phyloP scores from a whole-genome alignment of 768 basidiomycete species.

The Trametes cingulata region DNA sequence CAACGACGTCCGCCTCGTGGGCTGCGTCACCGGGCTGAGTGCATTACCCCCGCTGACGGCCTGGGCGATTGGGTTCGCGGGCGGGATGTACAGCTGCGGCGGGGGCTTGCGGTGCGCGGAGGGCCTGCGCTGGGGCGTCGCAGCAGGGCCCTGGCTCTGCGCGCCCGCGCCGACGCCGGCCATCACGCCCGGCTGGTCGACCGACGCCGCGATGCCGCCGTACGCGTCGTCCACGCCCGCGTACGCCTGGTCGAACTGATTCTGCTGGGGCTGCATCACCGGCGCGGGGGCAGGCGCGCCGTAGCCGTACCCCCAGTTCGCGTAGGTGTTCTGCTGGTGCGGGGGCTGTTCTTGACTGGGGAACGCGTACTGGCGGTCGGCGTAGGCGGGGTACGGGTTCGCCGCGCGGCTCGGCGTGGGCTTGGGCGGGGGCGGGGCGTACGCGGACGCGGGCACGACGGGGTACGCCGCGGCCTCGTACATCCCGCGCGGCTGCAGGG shows the following conservation, averaged over 20 bases:
- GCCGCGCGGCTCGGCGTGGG: slow-evolving; percentile 1
- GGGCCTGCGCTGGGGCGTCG: slow-evolving; percentile 9
- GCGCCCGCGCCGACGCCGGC: slow-evolving; percentile 15
- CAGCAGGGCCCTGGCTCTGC: slow-evolving; percentile 12
- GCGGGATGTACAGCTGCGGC: slow-evolving; percentile 21
- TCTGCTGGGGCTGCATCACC: slow-evolving; percentile 1
- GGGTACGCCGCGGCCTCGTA: slow-evolving; percentile 18
- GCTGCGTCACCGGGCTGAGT: slow-evolving; percentile 17
- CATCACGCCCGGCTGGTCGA: not conserved
- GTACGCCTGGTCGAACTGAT: slow-evolving; percentile 11
- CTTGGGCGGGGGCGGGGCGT: too few relatives aligned
- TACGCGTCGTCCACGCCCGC: slow-evolving; percentile 11
- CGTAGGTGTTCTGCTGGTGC: slow-evolving; percentile 13
- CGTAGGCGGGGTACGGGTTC: slow-evolving; percentile 14
- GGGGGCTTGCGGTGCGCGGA: slow-evolving; percentile 25
- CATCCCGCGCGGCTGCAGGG: slow-evolving; percentile 16
- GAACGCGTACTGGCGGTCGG: slow-evolving; percentile 7
- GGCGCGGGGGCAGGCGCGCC: not conserved
- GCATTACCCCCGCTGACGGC: not conserved
- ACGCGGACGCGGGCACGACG: slow-evolving; percentile 3
- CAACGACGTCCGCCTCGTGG: slow-evolving; percentile 22
- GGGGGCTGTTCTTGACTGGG: slow-evolving; percentile 3
- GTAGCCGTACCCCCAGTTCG: slow-evolving; percentile 13
- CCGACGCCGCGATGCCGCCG: slow-evolving; percentile 9
- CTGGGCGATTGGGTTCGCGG: slow-evolving; percentile 16